Conservation (phyloP, 192 early-diverging fungal genomes). For the Podila epicladia region DNA sequence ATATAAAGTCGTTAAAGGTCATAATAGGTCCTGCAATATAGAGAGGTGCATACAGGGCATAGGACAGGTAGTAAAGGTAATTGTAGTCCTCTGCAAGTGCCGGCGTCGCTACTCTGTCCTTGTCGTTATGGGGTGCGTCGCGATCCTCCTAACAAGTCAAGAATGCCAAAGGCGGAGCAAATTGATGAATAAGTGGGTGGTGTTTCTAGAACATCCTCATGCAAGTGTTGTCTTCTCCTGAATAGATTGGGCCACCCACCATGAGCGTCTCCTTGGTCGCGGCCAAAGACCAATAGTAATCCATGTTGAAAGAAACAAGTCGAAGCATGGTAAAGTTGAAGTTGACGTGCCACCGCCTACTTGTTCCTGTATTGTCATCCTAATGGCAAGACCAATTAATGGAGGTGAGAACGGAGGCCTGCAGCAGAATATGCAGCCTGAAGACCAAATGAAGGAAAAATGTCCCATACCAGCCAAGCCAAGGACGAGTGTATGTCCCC, state of each 20-base stretch:
- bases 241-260: neutral
- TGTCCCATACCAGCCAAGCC: conserved; percentile 66
- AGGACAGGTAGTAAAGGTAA: conserved; percentile 80
- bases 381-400: conserved; percentile 1
- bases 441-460: neutral
- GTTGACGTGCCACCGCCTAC: conserved; percentile 85
- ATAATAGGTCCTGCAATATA: conserved; percentile 96
- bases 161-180: neutral
- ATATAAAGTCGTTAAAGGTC: conserved; percentile 92
- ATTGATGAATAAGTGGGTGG: neutral
- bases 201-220: neutral
- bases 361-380: conserved; percentile 78
- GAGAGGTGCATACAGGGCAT: conserved; percentile 89
- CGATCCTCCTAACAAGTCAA: conserved; percentile 51
- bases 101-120: conserved; percentile 66
- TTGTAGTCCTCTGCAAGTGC: conserved; percentile 77
- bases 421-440: neutral
- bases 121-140: conserved; percentile 55
- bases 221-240: too few species aligned
- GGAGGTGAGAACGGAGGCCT: conserved; percentile 1
- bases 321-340: conserved; percentile 93
- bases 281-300: conserved; percentile 83
- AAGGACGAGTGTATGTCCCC: conserved; percentile 56
- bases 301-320: conserved; percentile 94
- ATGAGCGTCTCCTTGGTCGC: conserved; percentile 10